Evolutionary conservation across 371 early-diverging fungal species (phyloP).

Genomic region (Mortierella sp.): DNA sequence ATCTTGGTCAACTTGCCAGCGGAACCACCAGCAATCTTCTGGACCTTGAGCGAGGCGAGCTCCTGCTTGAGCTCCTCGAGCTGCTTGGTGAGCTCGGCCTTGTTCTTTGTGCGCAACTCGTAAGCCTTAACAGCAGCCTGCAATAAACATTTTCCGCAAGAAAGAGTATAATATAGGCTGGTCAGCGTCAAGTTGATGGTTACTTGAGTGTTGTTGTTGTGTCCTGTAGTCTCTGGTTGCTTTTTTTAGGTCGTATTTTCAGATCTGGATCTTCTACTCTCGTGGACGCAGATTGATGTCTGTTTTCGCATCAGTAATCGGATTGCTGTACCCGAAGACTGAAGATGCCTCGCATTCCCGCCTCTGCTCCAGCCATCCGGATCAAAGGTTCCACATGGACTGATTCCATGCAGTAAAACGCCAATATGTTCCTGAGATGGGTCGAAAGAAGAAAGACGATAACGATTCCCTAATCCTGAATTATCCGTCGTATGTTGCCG

Average conservation of each 20-base stretch:
- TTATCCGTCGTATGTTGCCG: too few species aligned
- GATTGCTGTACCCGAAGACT: too few species aligned
- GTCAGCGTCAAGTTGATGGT: neutral
- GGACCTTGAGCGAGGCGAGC: constrained; percentile 89
- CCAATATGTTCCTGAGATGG: too few species aligned
- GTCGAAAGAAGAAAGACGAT: too few species aligned
- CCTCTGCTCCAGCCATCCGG: too few species aligned
- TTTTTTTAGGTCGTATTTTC: neutral
- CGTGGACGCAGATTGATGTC: constrained; percentile 6
- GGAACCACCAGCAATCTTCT: constrained; percentile 85
- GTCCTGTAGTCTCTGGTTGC: neutral
- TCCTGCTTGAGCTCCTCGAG: constrained; percentile 94
- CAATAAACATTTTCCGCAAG: too few species aligned
- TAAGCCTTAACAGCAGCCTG: constrained; percentile 87
- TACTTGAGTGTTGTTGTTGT: too few species aligned
- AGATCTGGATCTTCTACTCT: too few species aligned
- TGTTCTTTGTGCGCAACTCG: constrained; percentile 91
- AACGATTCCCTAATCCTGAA: too few species aligned
- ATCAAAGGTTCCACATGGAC: too few species aligned
- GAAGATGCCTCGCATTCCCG: too few species aligned
- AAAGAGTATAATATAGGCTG: neutral
- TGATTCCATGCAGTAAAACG: too few species aligned
- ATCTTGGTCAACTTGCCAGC: constrained; percentile 86
- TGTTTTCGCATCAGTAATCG: constrained; percentile 11
- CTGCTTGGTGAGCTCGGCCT: constrained; percentile 88